phyloP scores from a whole-genome alignment of 1,284 basidiomycete genomes.

The Melanopsichium pennsylvanicum region DNA sequence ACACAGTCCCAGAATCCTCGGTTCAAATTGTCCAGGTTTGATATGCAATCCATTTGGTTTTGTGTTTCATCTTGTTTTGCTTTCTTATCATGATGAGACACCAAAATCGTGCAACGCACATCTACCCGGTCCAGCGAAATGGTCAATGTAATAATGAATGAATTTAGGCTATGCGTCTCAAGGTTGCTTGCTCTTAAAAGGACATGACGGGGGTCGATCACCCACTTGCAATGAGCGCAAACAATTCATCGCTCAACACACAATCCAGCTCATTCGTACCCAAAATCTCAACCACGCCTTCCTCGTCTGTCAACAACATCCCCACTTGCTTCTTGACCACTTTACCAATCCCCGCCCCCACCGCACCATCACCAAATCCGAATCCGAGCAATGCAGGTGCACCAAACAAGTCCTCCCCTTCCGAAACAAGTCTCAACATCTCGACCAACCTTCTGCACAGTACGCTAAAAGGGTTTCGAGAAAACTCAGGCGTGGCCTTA shows the following conservation, averaged over 20 bases:
- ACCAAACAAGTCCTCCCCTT: constrained; percentile 78
- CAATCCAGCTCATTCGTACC: constrained; percentile 35
- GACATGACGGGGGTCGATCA: too few relatives aligned
- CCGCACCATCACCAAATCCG: constrained; percentile 19
- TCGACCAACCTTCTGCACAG: constrained; percentile 81
- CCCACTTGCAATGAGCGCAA: constrained; percentile 33
- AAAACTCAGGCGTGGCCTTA: constrained; percentile 71
- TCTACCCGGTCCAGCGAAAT: too few relatives aligned
- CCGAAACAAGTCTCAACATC: constrained; percentile 83
- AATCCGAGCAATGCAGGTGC: constrained; percentile 67
- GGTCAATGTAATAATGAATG: too few relatives aligned
- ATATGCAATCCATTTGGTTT: too few relatives aligned
- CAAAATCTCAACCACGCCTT: constrained; percentile 41
- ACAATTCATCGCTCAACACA: constrained; percentile 32
- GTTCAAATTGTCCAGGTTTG: too few relatives aligned
- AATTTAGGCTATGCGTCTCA: too few relatives aligned
- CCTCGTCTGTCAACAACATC: constrained; percentile 35
- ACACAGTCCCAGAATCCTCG: too few relatives aligned
- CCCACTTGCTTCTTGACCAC: constrained; percentile 34
- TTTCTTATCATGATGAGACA: too few relatives aligned
- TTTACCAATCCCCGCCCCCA: neutral
- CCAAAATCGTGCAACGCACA: too few relatives aligned
- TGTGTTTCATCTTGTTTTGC: neutral
- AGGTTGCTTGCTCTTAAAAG: too few relatives aligned
- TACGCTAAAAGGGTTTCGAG: constrained; percentile 71